Percentiles rank a stretch among this genome's conserved stretches.
These are phyloP conservation scores for Alternaria sp. DNA, from an alignment of 2,329 filamentous ascomycete genomes.

Conservation along the genomic window DNA sequence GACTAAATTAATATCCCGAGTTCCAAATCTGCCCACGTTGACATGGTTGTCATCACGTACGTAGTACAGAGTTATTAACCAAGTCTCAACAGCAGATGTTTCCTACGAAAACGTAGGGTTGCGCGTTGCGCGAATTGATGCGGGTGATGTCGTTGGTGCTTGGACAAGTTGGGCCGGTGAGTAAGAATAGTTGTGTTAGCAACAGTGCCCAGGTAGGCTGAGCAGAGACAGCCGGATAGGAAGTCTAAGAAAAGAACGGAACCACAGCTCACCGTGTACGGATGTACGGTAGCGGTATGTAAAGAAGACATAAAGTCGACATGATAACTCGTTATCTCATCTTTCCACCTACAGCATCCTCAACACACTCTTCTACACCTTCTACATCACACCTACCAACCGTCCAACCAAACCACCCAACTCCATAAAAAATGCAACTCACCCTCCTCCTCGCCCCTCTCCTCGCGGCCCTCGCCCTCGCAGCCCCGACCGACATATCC, in stretches of 20 bases:
- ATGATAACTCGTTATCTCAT: too few relatives aligned
- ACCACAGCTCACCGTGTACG: neutral
- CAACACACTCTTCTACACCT: neutral
- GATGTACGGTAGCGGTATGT: neutral
- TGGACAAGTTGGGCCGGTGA: too few relatives aligned
- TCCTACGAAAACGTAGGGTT: neutral
- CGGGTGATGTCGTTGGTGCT: neutral
- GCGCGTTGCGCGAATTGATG: neutral
- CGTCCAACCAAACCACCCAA: too few relatives aligned
- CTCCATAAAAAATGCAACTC: slow-evolving; percentile 21
- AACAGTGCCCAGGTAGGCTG: neutral
- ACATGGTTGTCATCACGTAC: neutral
- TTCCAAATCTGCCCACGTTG: neutral
- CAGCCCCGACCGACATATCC: slow-evolving; percentile 5
- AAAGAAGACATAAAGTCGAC: neutral
- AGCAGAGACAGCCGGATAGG: neutral
- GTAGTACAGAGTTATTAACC: neutral
- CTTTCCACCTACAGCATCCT: neutral
- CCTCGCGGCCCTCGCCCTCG: slow-evolving; percentile 13
- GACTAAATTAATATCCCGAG: neutral
- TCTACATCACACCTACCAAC: neutral
- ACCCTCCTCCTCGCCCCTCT: slow-evolving; percentile 18
- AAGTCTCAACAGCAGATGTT: neutral
- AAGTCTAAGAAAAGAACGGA: neutral
- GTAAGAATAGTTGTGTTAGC: neutral